These are phyloP conservation scores for Russula emetica DNA, from an alignment of 768 basidiomycete species.

Conservation along the genomic window DNA sequence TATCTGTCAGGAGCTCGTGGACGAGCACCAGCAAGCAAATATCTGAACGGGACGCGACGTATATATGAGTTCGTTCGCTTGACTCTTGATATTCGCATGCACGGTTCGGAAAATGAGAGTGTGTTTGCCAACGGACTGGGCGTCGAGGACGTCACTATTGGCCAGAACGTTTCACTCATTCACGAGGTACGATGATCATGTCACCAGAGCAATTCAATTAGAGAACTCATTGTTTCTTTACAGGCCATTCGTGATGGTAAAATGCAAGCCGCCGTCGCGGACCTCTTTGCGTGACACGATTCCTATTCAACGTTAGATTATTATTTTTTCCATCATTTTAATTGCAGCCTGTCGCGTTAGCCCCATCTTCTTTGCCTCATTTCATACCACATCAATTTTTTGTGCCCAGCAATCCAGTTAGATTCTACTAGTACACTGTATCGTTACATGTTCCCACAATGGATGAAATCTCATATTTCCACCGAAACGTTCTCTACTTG, in stretches of 20 bases:
- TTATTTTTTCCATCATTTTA: background rate
- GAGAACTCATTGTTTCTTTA: background rate
- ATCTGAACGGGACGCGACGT: constrained; percentile 62
- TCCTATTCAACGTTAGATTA: background rate
- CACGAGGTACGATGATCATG: constrained; percentile 51
- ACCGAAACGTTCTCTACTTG: background rate
- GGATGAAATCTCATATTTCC: background rate
- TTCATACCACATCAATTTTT: background rate
- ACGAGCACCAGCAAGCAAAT: constrained; percentile 59
- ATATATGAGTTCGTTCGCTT: constrained; percentile 76
- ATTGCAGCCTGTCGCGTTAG: background rate
- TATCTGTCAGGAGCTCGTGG: constrained; percentile 60
- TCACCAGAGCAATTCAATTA: background rate
- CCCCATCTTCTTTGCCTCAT: background rate
- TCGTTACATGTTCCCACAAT: background rate
- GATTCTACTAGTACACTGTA: background rate
- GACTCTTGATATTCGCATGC: constrained; percentile 72
- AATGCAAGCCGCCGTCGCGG: constrained; percentile 53
- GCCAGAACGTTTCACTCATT: constrained; percentile 67
- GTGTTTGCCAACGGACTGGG: constrained; percentile 59
- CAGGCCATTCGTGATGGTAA: constrained; percentile 66
- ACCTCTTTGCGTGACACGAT: constrained; percentile 39
- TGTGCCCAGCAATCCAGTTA: background rate
- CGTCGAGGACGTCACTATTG: constrained; percentile 62
- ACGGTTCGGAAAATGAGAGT: constrained; percentile 68